Evolutionary conservation across 2,329 filamentous ascomycete genomes (phyloP), one percentile per base, ranked within the genome.

Genomic region (Fusarium ambrosium): DNA sequence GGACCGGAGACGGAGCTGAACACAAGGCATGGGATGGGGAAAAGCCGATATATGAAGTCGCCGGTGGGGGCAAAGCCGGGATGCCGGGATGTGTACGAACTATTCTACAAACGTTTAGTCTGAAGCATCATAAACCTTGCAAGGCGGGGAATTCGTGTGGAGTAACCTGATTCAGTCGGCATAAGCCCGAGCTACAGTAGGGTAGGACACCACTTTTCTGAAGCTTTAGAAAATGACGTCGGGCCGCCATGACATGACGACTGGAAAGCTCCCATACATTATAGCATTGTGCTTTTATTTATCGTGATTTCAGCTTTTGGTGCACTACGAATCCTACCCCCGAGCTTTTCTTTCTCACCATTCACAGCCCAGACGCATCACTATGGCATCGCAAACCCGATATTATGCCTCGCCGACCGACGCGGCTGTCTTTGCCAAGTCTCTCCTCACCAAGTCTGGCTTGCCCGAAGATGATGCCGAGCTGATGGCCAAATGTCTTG

Each of bases 401-500:
- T 55, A 58, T 32, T 70, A 70, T 18, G 68, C 63, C 7, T 63
- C 56, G 9, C 68, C 53, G 4, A 43, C 58, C 22, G 64, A 70
- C 18, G 68, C 68, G 6, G 43, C 59, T 4, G 59, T 32, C 11
- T 70, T 70, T 27, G 68, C 68, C 14, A 56, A 32, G 18, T 41
- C 58, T 20, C 63, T 70, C 9, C 39, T 70, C 36, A 51, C 27
- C 59, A 66, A 67, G n/a, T 62, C 59, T n/a, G 68, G 68, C n/a
- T 41, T 70, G 14, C 63, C 68, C 14, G 68, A 70, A 7, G 63
- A 70, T 34, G 48, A 70, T 7, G 68, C 68, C 16, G 22, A 43
- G n/a, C 34, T 67, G 16, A 70, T 70, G 68, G 68, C 68, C n/a
- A 39, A 70, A 11, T 70, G 68, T n/a, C 29, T 70, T 14, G 68